phyloP scores from a whole-genome alignment of 1,284 basidiomycete genomes.

The Ustilago tritici region DNA sequence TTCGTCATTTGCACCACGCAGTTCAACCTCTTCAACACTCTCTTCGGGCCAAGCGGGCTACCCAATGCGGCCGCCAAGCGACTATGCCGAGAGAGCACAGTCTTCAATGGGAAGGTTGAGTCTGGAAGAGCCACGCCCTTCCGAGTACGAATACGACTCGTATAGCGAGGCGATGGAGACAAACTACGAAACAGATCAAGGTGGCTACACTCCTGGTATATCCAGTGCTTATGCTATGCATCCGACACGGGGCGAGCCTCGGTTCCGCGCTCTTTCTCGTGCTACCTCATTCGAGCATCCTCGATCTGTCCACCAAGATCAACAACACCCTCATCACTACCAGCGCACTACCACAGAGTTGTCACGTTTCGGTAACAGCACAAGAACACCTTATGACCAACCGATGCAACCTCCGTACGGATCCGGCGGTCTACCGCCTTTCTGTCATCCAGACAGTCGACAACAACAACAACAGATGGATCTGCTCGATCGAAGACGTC shows the following conservation, averaged over 20 bases:
- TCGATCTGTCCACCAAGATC: neutral
- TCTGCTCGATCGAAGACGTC: constrained; percentile 30
- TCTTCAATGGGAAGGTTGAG: constrained; percentile 20
- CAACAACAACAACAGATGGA: constrained; percentile 47
- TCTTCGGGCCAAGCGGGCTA: constrained; percentile 25
- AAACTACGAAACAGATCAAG: constrained; percentile 2
- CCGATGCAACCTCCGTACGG: constrained; percentile 3
- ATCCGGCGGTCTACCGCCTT: neutral
- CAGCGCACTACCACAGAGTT: constrained; percentile 8
- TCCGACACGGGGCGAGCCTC: neutral
- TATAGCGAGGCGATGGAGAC: neutral
- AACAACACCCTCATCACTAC: neutral
- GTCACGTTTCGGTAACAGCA: neutral
- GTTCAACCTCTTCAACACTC: neutral
- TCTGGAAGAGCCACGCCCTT: constrained; percentile 23
- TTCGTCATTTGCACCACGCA: neutral
- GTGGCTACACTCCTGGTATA: neutral
- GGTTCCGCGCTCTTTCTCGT: constrained; percentile 18
- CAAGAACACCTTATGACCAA: constrained; percentile 8
- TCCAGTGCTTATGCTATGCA: neutral
- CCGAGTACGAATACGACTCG: neutral
- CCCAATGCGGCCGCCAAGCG: constrained; percentile 6
- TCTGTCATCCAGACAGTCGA: constrained; percentile 20
- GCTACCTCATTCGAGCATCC: constrained; percentile 38
- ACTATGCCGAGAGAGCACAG: constrained; percentile 6